Evolutionary conservation across 768 basidiomycete species (phyloP), one percentile per base, ranked within the genome.

Genomic region (Leccinum olivaceopallidum): DNA sequence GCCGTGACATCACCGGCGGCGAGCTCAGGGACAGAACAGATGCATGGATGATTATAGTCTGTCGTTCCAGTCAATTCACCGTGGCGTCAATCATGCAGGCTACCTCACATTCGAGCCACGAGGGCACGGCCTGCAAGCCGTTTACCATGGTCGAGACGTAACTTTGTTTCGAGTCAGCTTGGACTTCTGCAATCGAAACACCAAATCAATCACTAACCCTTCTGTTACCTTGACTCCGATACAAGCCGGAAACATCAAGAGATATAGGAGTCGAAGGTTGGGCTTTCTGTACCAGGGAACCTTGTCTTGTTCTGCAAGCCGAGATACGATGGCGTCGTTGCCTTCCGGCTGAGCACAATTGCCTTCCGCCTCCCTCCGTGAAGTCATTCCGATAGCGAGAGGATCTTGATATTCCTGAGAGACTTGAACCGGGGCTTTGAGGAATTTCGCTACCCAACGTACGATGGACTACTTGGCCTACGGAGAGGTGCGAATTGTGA

Each of bases 221-320:
- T 26, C 26, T 26, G 26, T 26, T 26, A 26, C 26, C 26, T 26
- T 26, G 26, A 26, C 26, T 26, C 26, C 26, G 26, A 26, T 26
- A 26, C 26, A 26, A 26, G 26, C 26, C 30, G 44, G 44, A 47
- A 47, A 20, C 44, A 47, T 47, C 20, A 47, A 47, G 44, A 47
- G 44, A 22, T 47, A 47, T 47, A 47, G 13, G 20, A 47, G 20
- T 47, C 44, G 44, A 47, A 47, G 44, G 44, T 22, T 87, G 2
- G 77, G 84, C 63, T 87, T 88, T 61, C 66, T 69, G 69, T 86
- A 87, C 86, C 86, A 88, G 44, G 85, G 83, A 6, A 76, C 77
- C 42, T 74, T 75, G 69, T 88, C 86, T 56, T 80, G 75, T 16
- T 65, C n/a, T 14, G 55, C 65, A 20, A 70, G 67, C 22, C 32